These are phyloP conservation scores for Rachicladosporium sp. DNA, from an alignment of 2,329 filamentous ascomycete species.

Conservation along the genomic window DNA sequence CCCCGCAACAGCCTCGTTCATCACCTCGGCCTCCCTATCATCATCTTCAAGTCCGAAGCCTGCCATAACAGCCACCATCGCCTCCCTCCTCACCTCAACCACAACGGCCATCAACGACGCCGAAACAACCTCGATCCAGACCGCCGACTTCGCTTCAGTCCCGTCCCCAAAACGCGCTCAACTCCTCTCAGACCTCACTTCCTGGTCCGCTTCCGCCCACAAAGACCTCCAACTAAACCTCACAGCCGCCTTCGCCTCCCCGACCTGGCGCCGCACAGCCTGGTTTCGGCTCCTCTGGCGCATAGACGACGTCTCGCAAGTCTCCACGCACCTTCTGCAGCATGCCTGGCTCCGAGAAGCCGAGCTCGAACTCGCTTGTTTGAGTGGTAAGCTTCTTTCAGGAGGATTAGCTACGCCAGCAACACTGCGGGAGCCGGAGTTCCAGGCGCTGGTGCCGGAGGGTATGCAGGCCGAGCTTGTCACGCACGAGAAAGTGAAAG, in stretches of 20 bases:
- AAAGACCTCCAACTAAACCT: constrained; percentile 71
- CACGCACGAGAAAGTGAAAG: constrained; percentile 4
- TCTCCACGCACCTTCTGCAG: constrained; percentile 65
- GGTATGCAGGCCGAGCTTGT: constrained; percentile 6
- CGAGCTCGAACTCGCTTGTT: constrained; percentile 70
- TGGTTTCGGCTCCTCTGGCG: constrained; percentile 98
- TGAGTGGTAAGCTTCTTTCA: constrained; percentile 64
- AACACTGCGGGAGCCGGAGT: constrained; percentile 11
- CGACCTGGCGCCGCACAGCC: constrained; percentile 63
- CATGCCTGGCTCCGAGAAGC: constrained; percentile 65
- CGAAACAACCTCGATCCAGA: constrained; percentile 23
- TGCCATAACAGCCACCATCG: constrained; percentile 53
- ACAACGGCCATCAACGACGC: constrained; percentile 2
- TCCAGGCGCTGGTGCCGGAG: constrained; percentile 1
- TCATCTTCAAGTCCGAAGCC: constrained; percentile 45
- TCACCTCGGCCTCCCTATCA: constrained; percentile 20
- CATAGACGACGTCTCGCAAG: constrained; percentile 79
- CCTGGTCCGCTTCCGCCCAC: constrained; percentile 72
- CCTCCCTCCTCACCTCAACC: constrained; percentile 43
- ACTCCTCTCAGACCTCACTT: constrained; percentile 49
- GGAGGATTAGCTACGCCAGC: constrained; percentile 36
- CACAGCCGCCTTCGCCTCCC: constrained; percentile 63
- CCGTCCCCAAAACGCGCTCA: constrained; percentile 17
- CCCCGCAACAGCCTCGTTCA: constrained; percentile 14
- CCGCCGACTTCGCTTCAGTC: constrained; percentile 13